Conservation (phyloP, 495 filamentous ascomycete genomes). For the Clavariopsis aquatica region DNA sequence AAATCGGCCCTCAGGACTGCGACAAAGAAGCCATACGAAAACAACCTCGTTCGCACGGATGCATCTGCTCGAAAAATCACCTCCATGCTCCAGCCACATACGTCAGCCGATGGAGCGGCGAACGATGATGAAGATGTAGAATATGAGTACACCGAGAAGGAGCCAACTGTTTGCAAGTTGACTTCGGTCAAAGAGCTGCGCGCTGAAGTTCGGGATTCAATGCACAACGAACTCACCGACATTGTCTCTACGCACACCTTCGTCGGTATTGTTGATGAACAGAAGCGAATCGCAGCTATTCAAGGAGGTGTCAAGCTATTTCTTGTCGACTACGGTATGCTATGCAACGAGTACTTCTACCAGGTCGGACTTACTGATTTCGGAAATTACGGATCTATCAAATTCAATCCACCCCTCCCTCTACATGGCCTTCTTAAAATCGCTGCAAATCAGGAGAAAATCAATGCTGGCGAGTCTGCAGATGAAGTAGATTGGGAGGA, state of each 20-base stretch:
- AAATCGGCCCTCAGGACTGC: constrained; percentile 46
- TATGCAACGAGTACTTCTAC: constrained; percentile 92
- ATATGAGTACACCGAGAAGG: constrained; percentile 71
- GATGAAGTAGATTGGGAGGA: constrained; percentile 65
- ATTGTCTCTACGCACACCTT: constrained; percentile 89
- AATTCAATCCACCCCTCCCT: constrained; percentile 72
- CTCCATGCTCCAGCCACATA: constrained; percentile 71
- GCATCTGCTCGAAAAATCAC: constrained; percentile 92
- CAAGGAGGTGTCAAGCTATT: constrained; percentile 92
- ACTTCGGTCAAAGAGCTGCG: constrained; percentile 83
- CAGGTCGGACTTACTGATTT: constrained; percentile 96
- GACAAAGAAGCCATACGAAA: constrained; percentile 72
- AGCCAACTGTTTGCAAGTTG: constrained; percentile 67
- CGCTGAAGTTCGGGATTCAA: constrained; percentile 72
- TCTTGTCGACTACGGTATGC: constrained; percentile 89
- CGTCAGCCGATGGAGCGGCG: constrained; percentile 28
- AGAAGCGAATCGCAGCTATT: constrained; percentile 82
- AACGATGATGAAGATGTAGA: constrained; percentile 53
- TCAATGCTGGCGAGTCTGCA: constrained; percentile 43
- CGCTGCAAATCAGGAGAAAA: constrained; percentile 69
- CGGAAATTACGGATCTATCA: constrained; percentile 87
- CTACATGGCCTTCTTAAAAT: constrained; percentile 70
- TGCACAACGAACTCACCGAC: constrained; percentile 89
- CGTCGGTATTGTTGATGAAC: constrained; percentile 88
- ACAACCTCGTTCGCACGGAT: constrained; percentile 89